phyloP scores from a whole-genome alignment of 163 green algal species.

The Volvox carteri region DNA sequence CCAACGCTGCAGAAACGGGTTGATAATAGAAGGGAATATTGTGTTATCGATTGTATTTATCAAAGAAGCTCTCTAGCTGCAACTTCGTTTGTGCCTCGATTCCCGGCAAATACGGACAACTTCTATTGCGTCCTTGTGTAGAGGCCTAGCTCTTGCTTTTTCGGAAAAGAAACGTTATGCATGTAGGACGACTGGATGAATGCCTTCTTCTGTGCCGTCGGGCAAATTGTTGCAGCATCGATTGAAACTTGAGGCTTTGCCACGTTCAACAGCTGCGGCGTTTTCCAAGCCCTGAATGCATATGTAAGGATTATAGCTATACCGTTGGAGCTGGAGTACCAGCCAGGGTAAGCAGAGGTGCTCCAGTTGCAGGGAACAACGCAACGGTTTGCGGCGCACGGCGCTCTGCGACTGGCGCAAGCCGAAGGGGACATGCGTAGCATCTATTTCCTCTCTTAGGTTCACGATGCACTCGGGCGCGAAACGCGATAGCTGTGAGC shows the following conservation, averaged over 20 bases:
- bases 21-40: too few species aligned
- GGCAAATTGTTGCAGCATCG: neutral
- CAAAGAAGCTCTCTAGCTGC: neutral
- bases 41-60: too few species aligned
- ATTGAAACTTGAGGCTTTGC: neutral
- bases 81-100: neutral
- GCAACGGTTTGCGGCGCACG: neutral
- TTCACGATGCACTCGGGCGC: neutral
- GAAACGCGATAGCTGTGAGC: neutral
- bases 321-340: neutral
- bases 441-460: neutral
- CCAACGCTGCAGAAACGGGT: neutral
- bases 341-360: neutral
- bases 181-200: neutral
- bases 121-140: too few species aligned
- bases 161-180: neutral
- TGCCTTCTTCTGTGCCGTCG: neutral
- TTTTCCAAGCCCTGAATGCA: neutral
- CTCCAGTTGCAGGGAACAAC: conserved; percentile 5
- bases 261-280: neutral
- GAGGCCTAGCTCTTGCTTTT: too few species aligned
- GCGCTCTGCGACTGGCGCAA: neutral
- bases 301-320: neutral
- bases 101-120: neutral
- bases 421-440: neutral